Evolutionary conservation across 805 yeast genomes (phyloP), one percentile per base, ranked within the genome.

Genomic region (Yueomyces sinensis): DNA sequence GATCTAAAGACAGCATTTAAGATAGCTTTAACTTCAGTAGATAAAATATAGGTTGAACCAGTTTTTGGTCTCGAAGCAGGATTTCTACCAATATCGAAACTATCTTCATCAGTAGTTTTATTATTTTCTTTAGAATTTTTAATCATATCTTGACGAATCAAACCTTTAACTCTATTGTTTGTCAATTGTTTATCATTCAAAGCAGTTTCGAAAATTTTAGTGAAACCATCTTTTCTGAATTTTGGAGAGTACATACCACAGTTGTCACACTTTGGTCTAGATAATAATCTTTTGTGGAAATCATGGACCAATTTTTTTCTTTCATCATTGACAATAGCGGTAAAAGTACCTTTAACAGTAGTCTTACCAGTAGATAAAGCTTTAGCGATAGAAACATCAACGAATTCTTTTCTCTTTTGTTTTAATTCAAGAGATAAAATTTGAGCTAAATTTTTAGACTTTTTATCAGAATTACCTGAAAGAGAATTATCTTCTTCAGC

Each of bases 171-270:
- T 56, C 89, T 66, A 64, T 91, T 91, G 59, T 79, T 78, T 35
- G 79, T 66, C 35, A 71, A 51, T 56, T 89, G 95, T 54, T 83
- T 83, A 33, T 83, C 95, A 33, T 70, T 70, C 45, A 93, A 68
- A 5, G 93, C 75, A 44, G 76, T 76, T 62, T 91, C 97, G 51
- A 91, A 91, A 42, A 91, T 75, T 64, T 93, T 91, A 41, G 87
- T 72, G 52, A 75, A 79, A 0, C 98, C 98, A 55, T 91, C 99
- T 50, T 87, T 89, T 62, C 98, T 76, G 66, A 79, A 89, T 25
- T 79, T 67, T 36, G 99, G 97, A 31, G 95, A 84, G 58, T 67
- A 82, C 94, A 87, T 82, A 30, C 86, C 83, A 70, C 99, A 91
- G 60, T 87, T 86, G 50, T 83, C 94, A 71, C 99, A 91, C 58